Evolutionary conservation across 306 rosid genomes (phyloP).

Genomic region (Cucurbita ficifolia): DNA sequence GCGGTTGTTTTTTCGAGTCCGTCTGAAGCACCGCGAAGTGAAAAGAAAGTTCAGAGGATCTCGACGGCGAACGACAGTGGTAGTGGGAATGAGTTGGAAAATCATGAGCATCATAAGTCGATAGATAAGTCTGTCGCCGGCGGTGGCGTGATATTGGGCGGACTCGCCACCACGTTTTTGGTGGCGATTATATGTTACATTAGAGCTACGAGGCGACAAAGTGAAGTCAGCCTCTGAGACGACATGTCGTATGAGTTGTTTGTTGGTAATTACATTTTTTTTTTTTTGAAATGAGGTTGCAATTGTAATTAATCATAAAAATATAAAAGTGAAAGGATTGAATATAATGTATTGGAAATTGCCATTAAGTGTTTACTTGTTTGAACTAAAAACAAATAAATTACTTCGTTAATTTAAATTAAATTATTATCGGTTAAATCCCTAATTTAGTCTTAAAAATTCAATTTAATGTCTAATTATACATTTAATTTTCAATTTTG

Average conservation of each 20-base stretch:
- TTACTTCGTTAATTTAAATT: too few relatives aligned
- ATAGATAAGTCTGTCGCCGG: conserved; percentile 62
- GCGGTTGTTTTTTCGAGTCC: background rate
- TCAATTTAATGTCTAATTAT: too few relatives aligned
- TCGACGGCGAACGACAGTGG: conserved; percentile 1
- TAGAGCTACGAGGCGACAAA: conserved; percentile 42
- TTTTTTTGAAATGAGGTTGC: background rate
- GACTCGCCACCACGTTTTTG: conserved; percentile 62
- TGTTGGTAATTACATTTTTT: too few relatives aligned
- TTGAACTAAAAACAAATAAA: too few relatives aligned
- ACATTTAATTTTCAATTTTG: too few relatives aligned
- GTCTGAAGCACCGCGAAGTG: conserved; percentile 16
- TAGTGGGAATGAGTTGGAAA: conserved; percentile 6
- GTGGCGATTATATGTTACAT: conserved; percentile 62
- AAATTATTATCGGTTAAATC: too few relatives aligned
- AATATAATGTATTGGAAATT: background rate
- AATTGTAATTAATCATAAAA: background rate
- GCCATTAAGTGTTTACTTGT: too few relatives aligned
- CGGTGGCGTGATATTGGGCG: conserved; percentile 76
- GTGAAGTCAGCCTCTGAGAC: background rate
- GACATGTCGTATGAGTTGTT: conserved; percentile 4
- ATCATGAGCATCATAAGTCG: conserved; percentile 23
- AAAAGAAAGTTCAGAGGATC: conserved; percentile 14
- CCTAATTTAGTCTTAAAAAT: too few relatives aligned
- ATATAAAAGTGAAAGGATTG: background rate